Evolutionary conservation across 23 red algal genomes (phyloP), one percentile per base, ranked within the genome.

Genomic region (Chondrus crispus): DNA sequence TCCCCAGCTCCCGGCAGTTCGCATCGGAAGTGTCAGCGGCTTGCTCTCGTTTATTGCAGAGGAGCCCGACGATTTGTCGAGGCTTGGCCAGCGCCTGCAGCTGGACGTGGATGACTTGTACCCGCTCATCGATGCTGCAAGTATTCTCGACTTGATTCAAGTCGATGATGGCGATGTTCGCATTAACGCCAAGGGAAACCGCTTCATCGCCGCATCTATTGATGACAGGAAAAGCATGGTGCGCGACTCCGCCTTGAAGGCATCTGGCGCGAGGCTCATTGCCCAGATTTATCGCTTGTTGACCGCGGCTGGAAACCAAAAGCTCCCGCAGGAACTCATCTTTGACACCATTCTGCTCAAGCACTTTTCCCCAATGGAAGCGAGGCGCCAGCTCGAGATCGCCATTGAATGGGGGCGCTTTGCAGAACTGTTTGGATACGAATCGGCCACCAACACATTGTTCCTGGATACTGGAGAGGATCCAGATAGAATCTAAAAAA

Each of bases 381-480:
- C 94, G 58, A 92, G 97, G 30, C 74, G 83, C 20, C 97, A 99
- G 53, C 84, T 99, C 26, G 97, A 99, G 51, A 95, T 93, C 55
- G 97, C 97, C 9, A 99, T 99, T 68, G 97, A 99, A 87, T 99
- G 97, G 97, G 97, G 97, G 28, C 88, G 97, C 37, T 99, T 91
- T 69, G 97, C 97, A 35, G 97, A 99, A 84, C 53, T 99, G 48
- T 99, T 95, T 77, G 95, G 84, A 28, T 99, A 99, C 73, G 97
- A 99, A 73, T 70, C 88, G 33, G 72, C 74, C 12, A 94, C 93
- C 39, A 94, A 94, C 2, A 85, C 94, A 18, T 64, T 99, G 32
- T 99, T 99, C 72, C 74, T 99, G 13, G 93, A 96, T 62, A 84
- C 83, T 22, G 90, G 88, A 51, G 93, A 98, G 20, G 90, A 81